phyloP scores from a whole-genome alignment of 2,329 filamentous ascomycete species.

The Pseudocercospora cruenta region DNA sequence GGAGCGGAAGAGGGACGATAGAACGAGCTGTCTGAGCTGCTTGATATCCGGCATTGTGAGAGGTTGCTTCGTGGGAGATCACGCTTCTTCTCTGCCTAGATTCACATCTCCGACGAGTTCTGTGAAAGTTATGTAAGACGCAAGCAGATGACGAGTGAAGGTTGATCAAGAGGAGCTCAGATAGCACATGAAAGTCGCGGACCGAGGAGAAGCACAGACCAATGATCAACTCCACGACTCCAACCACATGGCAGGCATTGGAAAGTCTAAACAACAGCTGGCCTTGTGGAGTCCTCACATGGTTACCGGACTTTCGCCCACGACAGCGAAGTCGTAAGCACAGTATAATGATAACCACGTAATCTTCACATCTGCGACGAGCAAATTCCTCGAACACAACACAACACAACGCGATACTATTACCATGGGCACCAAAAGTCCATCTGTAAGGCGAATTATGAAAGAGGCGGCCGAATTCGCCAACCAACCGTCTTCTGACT shows the following conservation, averaged over 20 bases:
- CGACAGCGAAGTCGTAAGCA: background rate
- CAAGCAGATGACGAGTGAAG: background rate
- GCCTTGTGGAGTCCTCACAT: background rate
- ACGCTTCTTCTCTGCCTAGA: too few relatives aligned
- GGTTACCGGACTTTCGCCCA: background rate
- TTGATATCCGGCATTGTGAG: slow-evolving; percentile 7
- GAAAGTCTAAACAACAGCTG: slow-evolving; percentile 5
- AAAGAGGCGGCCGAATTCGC: slow-evolving; percentile 90
- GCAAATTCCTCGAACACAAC: background rate
- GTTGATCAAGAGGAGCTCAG: background rate
- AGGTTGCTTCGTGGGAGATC: background rate
- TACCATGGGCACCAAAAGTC: slow-evolving; percentile 60
- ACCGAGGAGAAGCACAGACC: background rate
- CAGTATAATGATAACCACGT: background rate
- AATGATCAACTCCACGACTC: background rate
- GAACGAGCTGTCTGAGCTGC: slow-evolving; percentile 17
- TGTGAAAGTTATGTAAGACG: too few relatives aligned
- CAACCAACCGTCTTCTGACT: slow-evolving; percentile 78
- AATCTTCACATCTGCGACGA: background rate
- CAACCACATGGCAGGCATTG: slow-evolving; percentile 2
- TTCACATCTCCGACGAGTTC: too few relatives aligned
- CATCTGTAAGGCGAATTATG: slow-evolving; percentile 83
- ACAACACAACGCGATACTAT: background rate
- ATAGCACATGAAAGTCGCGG: too few relatives aligned
- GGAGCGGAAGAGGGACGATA: background rate